phyloP scores from a whole-genome alignment of 176 grass and related monocot genomes.

The Echinochloa phyllopogon region DNA sequence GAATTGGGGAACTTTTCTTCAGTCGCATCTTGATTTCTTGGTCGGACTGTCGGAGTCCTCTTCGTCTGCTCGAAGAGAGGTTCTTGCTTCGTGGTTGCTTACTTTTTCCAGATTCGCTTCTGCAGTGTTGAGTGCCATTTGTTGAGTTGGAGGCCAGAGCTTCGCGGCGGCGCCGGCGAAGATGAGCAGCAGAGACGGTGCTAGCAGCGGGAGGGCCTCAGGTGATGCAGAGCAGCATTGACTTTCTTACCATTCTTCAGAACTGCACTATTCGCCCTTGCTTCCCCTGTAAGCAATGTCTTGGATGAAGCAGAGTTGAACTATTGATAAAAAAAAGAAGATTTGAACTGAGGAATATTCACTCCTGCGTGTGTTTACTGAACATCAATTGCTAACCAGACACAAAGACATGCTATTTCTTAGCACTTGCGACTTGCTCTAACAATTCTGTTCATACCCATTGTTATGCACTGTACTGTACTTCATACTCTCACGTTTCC shows the following conservation, averaged over 20 bases:
- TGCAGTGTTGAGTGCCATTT: not conserved
- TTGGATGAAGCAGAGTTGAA: not conserved
- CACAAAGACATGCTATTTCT: not conserved
- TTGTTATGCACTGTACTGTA: not conserved
- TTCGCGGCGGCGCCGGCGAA: not conserved
- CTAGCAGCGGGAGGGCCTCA: not conserved
- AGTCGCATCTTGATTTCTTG: not conserved
- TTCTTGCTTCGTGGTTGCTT: not conserved
- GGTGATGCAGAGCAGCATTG: slow-evolving; percentile 28
- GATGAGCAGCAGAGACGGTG: slow-evolving; percentile 6
- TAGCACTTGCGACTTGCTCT: not conserved
- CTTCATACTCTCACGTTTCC: not conserved
- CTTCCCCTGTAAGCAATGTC: not conserved
- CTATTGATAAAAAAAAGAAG: too few species aligned
- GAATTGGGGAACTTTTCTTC: not conserved
- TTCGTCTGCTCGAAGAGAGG: not conserved
- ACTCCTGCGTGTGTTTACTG: not conserved
- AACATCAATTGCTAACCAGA: not conserved
- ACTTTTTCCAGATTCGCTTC: not conserved
- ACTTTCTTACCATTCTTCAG: not conserved
- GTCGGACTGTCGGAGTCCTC: not conserved
- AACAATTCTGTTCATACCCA: not conserved
- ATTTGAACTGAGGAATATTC: not conserved
- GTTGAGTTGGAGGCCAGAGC: not conserved
- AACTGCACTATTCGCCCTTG: not conserved